phyloP scores from a whole-genome alignment of 495 filamentous ascomycete species.

The Aspergillus egyptiacus region DNA sequence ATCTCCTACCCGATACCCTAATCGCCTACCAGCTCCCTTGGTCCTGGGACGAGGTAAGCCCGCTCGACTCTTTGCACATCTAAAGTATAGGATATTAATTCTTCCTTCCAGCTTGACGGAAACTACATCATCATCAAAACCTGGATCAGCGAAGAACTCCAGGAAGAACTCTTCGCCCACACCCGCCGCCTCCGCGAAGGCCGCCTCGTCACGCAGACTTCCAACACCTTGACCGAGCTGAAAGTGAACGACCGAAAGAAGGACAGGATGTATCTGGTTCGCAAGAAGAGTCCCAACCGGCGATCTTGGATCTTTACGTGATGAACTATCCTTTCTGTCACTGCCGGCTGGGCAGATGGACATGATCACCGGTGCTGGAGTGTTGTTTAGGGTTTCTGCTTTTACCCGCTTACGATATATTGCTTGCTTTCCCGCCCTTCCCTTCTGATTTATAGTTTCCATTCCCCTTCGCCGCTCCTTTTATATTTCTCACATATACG shows the following conservation, averaged over 20 bases:
- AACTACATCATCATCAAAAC: conserved; percentile 72
- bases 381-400: too few relatives aligned
- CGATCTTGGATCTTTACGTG: conserved; percentile 33
- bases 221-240: conserved; percentile 43
- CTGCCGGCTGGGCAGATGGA: too few relatives aligned
- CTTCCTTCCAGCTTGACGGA: conserved; percentile 35
- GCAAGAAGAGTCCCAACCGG: conserved; percentile 50
- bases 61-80: too few relatives aligned
- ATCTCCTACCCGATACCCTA: conserved; percentile 46
- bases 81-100: not conserved
- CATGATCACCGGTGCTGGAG: not conserved
- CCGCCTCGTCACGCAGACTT: conserved; percentile 39
- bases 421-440: too few relatives aligned
- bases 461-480: not conserved
- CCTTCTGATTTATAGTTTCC: too few relatives aligned
- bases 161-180: conserved; percentile 67
- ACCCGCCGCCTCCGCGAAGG: conserved; percentile 56
- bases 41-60: conserved; percentile 46
- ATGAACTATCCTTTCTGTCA: not conserved
- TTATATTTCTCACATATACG: not conserved
- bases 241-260: conserved; percentile 46
- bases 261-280: conserved; percentile 55
- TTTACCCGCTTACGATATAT: too few relatives aligned
- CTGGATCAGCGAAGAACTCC: conserved; percentile 67
- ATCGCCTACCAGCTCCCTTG: conserved; percentile 43